phyloP scores from a whole-genome alignment of 371 early-diverging fungal genomes.

The Mortierella sp. region DNA sequence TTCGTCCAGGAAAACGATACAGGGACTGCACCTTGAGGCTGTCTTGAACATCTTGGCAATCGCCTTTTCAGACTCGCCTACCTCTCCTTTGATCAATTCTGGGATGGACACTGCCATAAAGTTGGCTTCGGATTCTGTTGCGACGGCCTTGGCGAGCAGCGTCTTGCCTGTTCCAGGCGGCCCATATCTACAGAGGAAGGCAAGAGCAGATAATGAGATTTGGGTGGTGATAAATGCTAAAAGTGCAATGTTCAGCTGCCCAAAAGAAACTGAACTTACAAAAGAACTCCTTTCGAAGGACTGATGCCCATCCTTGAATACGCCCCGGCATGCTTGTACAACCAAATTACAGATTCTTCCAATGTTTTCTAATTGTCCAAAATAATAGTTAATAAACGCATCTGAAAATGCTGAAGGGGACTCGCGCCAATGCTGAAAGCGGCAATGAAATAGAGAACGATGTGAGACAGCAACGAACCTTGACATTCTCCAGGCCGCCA shows the following conservation, averaged over 20 bases:
- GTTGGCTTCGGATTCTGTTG: slow-evolving; percentile 91
- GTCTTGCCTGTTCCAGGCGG: slow-evolving; percentile 97
- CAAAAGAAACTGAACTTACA: slow-evolving; percentile 58
- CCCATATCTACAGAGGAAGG: slow-evolving; percentile 74
- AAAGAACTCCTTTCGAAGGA: slow-evolving; percentile 79
- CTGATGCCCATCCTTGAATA: slow-evolving; percentile 74
- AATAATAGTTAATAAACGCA: background rate
- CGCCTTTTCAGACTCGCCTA: slow-evolving; percentile 95
- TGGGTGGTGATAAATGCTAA: background rate
- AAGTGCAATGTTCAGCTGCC: background rate
- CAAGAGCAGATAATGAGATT: background rate
- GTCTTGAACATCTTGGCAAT: slow-evolving; percentile 90
- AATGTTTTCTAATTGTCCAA: slow-evolving; percentile 65
- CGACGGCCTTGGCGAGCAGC: slow-evolving; percentile 90
- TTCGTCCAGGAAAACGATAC: slow-evolving; percentile 99
- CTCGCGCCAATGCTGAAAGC: too few species aligned
- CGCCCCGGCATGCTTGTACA: slow-evolving; percentile 75
- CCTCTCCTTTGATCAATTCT: slow-evolving; percentile 94
- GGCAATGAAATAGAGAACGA: background rate
- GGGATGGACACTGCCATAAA: slow-evolving; percentile 96
- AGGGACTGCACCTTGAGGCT: slow-evolving; percentile 91
- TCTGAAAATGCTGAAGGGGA: background rate
- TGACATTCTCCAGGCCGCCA: slow-evolving; percentile 94
- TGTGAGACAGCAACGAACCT: slow-evolving; percentile 58
- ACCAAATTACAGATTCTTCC: slow-evolving; percentile 94